Evolutionary conservation across 129 eudicot genomes (phyloP).

Genomic region (Sambucus nigra): DNA sequence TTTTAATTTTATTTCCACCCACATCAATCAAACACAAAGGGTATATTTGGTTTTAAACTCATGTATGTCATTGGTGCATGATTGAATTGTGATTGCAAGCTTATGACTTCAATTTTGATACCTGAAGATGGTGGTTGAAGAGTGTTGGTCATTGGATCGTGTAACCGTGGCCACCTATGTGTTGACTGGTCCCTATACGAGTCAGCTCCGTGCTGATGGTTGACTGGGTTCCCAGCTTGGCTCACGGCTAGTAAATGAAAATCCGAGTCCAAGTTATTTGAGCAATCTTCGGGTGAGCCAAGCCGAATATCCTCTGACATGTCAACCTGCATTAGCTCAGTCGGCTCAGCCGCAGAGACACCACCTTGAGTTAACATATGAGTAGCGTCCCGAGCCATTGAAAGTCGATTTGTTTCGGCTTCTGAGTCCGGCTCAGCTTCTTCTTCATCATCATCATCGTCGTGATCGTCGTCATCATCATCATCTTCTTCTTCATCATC

Average conservation of each 20-base stretch:
- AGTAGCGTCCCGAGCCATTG: no score
- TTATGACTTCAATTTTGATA: no score
- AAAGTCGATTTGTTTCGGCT: constrained; percentile 21
- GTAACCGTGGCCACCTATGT: constrained; percentile 22
- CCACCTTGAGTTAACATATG: not conserved
- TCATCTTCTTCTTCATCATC: constrained; percentile 23
- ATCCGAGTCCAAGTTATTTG: constrained; percentile 38
- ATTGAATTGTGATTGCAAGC: no score
- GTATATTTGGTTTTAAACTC: no score
- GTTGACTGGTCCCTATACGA: constrained; percentile 26
- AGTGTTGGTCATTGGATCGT: constrained; percentile 5
- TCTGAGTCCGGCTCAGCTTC: constrained; percentile 28
- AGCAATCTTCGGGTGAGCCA: constrained; percentile 48
- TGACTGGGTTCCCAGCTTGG: not conserved
- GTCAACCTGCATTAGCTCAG: constrained; percentile 40
- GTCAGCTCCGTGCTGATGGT: constrained; percentile 2
- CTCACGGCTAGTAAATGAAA: constrained; percentile 19
- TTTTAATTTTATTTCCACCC: no score
- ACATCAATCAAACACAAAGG: no score
- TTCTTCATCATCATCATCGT: constrained; percentile 19
- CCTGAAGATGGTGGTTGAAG: not conserved
- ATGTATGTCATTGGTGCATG: no score
- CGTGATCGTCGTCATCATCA: constrained; percentile 15
- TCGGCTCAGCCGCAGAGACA: constrained; percentile 14
- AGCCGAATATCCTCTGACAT: constrained; percentile 43